phyloP scores from a whole-genome alignment of 2,329 filamentous ascomycete species.

The Fusarium pseudoanthophilum region DNA sequence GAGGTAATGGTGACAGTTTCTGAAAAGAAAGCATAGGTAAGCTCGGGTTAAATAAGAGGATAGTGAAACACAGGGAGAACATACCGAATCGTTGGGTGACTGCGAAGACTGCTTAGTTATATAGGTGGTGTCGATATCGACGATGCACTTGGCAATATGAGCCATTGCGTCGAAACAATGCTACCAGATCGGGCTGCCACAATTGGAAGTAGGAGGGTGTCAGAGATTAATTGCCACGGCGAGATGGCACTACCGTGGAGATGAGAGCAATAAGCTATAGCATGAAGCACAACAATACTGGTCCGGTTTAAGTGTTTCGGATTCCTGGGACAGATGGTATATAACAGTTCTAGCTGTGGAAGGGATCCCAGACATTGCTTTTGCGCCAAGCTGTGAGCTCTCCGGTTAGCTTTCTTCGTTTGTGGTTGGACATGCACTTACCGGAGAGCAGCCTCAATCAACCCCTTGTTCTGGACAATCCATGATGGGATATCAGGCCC shows the following conservation, averaged over 20 bases:
- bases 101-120: slow-evolving; percentile 62
- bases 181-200: slow-evolving; percentile 32
- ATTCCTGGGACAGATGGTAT: slow-evolving; percentile 43
- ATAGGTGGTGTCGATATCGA: slow-evolving; percentile 60
- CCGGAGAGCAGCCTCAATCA: slow-evolving; percentile 34
- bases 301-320: slow-evolving; percentile 43
- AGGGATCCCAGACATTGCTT: slow-evolving; percentile 41
- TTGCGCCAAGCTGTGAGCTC: slow-evolving; percentile 38
- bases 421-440: slow-evolving; percentile 32
- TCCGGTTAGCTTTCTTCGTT: slow-evolving; percentile 36
- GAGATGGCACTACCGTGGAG: slow-evolving; percentile 37
- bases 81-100: slow-evolving; percentile 58
- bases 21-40: slow-evolving; percentile 33
- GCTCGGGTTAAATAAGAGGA: slow-evolving; percentile 11
- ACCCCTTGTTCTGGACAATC: slow-evolving; percentile 36
- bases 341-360: slow-evolving; percentile 41
- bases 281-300: slow-evolving; percentile 35
- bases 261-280: slow-evolving; percentile 35
- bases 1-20: slow-evolving; percentile 44
- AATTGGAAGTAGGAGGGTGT: slow-evolving; percentile 41
- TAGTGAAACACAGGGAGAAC: slow-evolving; percentile 14
- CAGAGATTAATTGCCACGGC: slow-evolving; percentile 39
- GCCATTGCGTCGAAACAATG: slow-evolving; percentile 60
- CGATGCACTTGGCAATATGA: slow-evolving; percentile 70
- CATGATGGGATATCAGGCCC: slow-evolving; percentile 30